These are phyloP conservation scores for Erysimum cheiranthoides DNA, from an alignment of 345 rosid species.

Conservation along the genomic window DNA sequence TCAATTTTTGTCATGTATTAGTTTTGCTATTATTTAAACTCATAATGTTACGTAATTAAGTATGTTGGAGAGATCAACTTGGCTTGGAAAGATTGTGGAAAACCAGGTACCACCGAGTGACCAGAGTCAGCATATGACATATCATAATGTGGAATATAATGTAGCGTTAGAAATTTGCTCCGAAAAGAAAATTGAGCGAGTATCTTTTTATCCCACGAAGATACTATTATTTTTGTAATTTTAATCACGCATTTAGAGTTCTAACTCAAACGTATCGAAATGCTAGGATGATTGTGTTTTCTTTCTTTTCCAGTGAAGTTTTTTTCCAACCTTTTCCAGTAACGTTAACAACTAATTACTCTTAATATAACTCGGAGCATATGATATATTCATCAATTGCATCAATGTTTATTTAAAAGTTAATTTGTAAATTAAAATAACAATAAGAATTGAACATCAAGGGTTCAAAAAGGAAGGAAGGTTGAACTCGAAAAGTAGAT, in stretches of 20 bases:
- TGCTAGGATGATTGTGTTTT: neutral
- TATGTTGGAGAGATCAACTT: neutral
- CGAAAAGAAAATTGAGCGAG: too few relatives aligned
- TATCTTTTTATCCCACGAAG: too few relatives aligned
- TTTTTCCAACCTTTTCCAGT: neutral
- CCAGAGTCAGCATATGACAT: neutral
- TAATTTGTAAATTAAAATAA: neutral
- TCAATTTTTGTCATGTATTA: too few relatives aligned
- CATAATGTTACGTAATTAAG: too few relatives aligned
- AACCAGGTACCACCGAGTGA: neutral
- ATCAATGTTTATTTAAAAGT: neutral
- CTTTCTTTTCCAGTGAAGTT: neutral
- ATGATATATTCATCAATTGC: neutral
- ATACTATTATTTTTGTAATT: neutral
- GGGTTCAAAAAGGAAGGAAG: neutral
- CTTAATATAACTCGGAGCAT: too few relatives aligned
- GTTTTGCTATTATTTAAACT: too few relatives aligned
- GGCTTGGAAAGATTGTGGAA: neutral
- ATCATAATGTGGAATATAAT: neutral
- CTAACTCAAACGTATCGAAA: neutral
- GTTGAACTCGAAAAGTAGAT: too few relatives aligned
- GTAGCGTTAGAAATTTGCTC: too few relatives aligned
- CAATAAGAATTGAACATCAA: neutral
- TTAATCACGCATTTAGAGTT: neutral
- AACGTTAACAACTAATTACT: neutral